Base-by-base conservation (phyloP, 1,284 basidiomycete species). In the Rhodotorula sp. region DNA sequence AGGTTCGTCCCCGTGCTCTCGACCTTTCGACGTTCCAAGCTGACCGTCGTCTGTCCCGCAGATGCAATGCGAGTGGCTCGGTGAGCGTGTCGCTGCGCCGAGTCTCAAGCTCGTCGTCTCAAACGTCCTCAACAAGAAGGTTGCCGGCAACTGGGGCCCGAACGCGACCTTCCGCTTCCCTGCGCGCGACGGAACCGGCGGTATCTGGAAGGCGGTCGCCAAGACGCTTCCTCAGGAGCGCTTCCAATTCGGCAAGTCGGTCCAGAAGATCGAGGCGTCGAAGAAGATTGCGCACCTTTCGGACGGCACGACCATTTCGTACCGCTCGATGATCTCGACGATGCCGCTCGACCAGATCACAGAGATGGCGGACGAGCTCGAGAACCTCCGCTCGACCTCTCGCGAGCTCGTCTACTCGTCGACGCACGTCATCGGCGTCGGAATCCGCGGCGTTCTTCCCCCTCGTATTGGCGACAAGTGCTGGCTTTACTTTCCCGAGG, bases 41-140 rank as follows among this genome's bases (percentile, higher is more conserved):
- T 52, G 22, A 39, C 47, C 3, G 52, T 17, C 56, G 7, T 10
- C 11, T 17, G 39, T 4, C 36, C 13, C 20, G 27, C 29, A 61
- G 81, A 85, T 85, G 84, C 84, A 85, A 80, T 84, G 83, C 78
- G 81, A 83, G 77, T 85, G 84, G 84, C 80, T 85, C 58, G 84
- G 84, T 27, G 84, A 85, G 78, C 82, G 84, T 71, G 84, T 85
- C 32, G 83, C 84, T 6, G 84, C 84, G 19, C 84, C 84, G 27
- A 80, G 79, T 44, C 80, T 84, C 74, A 83, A 83, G 78, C 77
- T 81, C 29, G 83, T 83, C 69, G 80, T 85, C 55, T 79, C 79
- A 69, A 85, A 85, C 79, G 82, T 82, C 24, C 77, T 85, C 53
- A 81, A 83, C 75, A 82, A 82, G 76, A 81, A 83, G 76, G 78